A percentile compares a stretch with the other conserved stretches of the same genome.
Evolutionary conservation across 2,329 filamentous ascomycete species (phyloP).

Genomic region (Sclerotinia subarctica): DNA sequence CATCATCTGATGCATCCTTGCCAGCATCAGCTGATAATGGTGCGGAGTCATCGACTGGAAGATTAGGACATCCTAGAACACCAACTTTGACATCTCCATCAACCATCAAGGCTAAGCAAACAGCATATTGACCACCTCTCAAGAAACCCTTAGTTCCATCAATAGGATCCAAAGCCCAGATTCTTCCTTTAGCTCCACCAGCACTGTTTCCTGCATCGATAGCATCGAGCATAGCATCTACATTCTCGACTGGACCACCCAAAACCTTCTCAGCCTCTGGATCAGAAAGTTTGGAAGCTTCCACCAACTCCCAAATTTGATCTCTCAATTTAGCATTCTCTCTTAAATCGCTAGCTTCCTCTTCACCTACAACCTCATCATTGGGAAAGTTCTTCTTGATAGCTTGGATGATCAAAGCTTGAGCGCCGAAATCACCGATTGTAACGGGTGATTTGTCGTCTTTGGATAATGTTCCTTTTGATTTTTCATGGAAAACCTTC

Average conservation of each 20-base stretch:
- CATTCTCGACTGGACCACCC: constrained; percentile 64
- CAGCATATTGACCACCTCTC: constrained; percentile 92
- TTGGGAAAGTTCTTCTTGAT: constrained; percentile 85
- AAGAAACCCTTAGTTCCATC: constrained; percentile 98
- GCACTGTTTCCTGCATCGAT: constrained; percentile 67
- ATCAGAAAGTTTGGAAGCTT: constrained; percentile 66
- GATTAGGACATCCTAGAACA: constrained; percentile 91
- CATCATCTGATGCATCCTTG: constrained; percentile 67
- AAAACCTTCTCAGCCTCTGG: constrained; percentile 61
- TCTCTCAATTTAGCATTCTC: constrained; percentile 65
- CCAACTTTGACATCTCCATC: constrained; percentile 93
- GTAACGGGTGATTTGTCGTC: constrained; percentile 96
- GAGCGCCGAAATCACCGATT: constrained; percentile 95
- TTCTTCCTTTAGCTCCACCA: constrained; percentile 70
- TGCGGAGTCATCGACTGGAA: constrained; percentile 78
- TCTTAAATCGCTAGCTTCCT: constrained; percentile 80
- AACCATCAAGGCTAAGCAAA: constrained; percentile 87
- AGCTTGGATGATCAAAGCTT: constrained; percentile 91
- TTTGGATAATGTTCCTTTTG: constrained; percentile 92
- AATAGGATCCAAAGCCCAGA: constrained; percentile 97
- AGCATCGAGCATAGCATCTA: constrained; percentile 63
- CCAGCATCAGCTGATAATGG: constrained; percentile 70
- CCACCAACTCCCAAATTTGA: constrained; percentile 82
- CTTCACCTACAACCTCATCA: constrained; percentile 91
- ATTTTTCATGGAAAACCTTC: constrained; percentile 78